These are phyloP conservation scores for Lentinula sp. DNA, from an alignment of 768 basidiomycete species.

Conservation along the genomic window DNA sequence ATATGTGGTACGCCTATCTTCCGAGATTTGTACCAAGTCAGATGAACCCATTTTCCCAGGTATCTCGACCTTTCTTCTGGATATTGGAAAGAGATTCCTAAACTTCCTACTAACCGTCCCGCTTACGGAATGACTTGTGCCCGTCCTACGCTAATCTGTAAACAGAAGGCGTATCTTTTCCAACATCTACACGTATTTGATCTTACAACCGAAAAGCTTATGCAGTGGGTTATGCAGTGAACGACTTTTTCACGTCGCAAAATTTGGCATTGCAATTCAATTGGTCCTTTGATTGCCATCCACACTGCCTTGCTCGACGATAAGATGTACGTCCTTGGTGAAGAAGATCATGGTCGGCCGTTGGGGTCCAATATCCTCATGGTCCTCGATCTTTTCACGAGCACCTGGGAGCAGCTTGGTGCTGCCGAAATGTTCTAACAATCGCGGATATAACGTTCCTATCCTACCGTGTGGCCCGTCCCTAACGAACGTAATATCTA, in stretches of 20 bases:
- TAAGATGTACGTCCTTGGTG: background rate
- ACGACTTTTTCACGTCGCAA: conserved; percentile 7
- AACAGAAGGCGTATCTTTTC: conserved; percentile 8
- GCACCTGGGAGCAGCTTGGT: conserved; percentile 13
- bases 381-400: conserved; percentile 15
- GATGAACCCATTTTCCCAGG: background rate
- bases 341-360: background rate
- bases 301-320: background rate
- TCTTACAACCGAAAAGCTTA: conserved; percentile 8
- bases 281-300: background rate
- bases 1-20: background rate
- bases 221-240: conserved; percentile 13
- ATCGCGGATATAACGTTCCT: conserved; percentile 12
- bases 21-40: background rate
- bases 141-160: conserved; percentile 8
- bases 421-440: conserved; percentile 5
- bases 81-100: background rate
- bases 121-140: background rate
- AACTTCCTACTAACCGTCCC: background rate
- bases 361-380: conserved; percentile 17
- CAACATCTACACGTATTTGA: conserved; percentile 18
- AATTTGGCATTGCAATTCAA: background rate
- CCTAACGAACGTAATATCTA: conserved; percentile 1
- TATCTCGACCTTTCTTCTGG: background rate
- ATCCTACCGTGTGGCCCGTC: conserved; percentile 14